A percentile compares a stretch with the other conserved stretches of the same genome.
Evolutionary conservation across 257 asterid genomes (phyloP).

Genomic region (Misopates orontium): DNA sequence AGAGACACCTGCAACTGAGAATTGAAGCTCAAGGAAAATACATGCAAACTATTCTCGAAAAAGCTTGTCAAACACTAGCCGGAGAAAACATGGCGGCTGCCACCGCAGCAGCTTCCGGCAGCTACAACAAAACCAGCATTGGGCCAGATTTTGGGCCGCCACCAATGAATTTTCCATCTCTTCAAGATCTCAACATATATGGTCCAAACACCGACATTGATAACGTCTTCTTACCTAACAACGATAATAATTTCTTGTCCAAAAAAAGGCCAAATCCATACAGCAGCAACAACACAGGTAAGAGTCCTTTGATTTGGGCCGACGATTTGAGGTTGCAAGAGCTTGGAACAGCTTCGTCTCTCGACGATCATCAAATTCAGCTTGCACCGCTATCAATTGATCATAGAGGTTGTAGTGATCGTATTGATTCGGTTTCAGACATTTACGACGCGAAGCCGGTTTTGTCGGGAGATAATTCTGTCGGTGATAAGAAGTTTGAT

Average conservation of each 20-base stretch:
- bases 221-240: constrained; percentile 38
- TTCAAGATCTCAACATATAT: constrained; percentile 85
- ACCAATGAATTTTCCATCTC: constrained; percentile 54
- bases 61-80: constrained; percentile 94
- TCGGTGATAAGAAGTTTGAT: too few species aligned
- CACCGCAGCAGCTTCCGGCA: constrained; percentile 40
- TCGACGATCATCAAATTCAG: constrained; percentile 18
- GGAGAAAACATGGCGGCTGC: constrained; percentile 62
- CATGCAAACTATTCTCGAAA: constrained; percentile 93
- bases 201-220: constrained; percentile 49
- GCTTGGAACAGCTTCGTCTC: too few species aligned
- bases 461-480: constrained; percentile 7
- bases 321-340: constrained; percentile 14
- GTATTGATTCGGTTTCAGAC: constrained; percentile 20
- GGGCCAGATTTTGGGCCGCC: constrained; percentile 42
- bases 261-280: constrained; percentile 67
- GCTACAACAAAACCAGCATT: constrained; percentile 45
- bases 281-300: constrained; percentile 33
- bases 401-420: background rate
- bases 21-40: constrained; percentile 98
- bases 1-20: constrained; percentile 91
- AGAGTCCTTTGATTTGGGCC: background rate
- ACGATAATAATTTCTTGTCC: constrained; percentile 25
- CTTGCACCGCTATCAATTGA: background rate
- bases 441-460: constrained; percentile 18